phyloP scores from a whole-genome alignment of 108 stramenopile species.

The Ochromonas danica region DNA sequence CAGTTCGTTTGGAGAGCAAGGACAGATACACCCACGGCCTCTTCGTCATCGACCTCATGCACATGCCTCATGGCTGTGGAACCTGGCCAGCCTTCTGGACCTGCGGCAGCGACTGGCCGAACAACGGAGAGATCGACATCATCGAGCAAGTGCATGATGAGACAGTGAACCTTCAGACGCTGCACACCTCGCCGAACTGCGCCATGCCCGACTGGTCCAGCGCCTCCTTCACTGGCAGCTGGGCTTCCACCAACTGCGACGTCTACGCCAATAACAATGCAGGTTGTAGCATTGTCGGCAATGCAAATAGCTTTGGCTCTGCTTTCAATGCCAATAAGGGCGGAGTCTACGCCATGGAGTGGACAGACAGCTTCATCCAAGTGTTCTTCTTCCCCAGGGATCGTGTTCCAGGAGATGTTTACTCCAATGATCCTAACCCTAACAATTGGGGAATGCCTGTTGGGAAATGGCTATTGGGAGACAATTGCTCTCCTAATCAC shows the following conservation, averaged over 20 bases:
- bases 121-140: constrained; percentile 23
- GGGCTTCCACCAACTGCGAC: constrained; percentile 19
- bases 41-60: constrained; percentile 6
- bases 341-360: constrained; percentile 9
- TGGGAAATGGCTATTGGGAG: background rate
- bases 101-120: constrained; percentile 3
- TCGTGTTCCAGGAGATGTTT: background rate
- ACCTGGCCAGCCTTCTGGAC: constrained; percentile 22
- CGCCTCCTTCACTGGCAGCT: constrained; percentile 11
- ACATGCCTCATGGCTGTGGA: constrained; percentile 11
- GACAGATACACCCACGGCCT: background rate
- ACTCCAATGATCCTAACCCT: background rate
- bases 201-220: background rate
- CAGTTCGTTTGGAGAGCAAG: background rate
- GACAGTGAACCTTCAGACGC: background rate
- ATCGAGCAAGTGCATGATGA: background rate
- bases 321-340: constrained; percentile 1
- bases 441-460: background rate
- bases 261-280: constrained; percentile 7
- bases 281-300: constrained; percentile 19
- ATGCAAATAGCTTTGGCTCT: background rate
- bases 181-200: background rate
- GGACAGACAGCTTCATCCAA: background rate
- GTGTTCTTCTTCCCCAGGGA: constrained; percentile 26
- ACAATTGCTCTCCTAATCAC: constrained; percentile 6